Conservation (phyloP, 2,329 filamentous ascomycete species). For the Penicillium occitanis region DNA sequence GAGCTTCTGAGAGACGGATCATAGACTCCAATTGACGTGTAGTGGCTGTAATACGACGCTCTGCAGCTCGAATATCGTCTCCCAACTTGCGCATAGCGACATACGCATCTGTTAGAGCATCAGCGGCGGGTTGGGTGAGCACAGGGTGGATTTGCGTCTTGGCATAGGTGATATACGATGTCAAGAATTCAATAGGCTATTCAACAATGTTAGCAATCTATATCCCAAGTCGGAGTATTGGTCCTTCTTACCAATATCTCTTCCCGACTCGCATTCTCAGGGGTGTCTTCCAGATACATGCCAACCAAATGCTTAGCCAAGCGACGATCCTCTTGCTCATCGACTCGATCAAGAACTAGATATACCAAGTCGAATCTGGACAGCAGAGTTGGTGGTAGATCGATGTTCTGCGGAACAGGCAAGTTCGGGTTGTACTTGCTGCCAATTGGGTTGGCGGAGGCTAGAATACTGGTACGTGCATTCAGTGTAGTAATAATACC, state of each 20-base stretch:
- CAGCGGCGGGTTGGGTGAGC: slow-evolving; percentile 76
- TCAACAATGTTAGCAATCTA: slow-evolving; percentile 24
- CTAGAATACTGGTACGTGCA: slow-evolving; percentile 90
- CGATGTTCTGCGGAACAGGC: slow-evolving; percentile 96
- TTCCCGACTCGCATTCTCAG: slow-evolving; percentile 72
- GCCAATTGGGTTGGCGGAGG: slow-evolving; percentile 95
- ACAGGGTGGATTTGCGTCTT: slow-evolving; percentile 80
- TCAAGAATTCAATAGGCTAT: slow-evolving; percentile 90
- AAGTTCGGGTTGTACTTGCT: slow-evolving; percentile 96
- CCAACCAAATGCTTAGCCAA: slow-evolving; percentile 89
- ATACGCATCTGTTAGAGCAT: slow-evolving; percentile 81
- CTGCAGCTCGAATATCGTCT: slow-evolving; percentile 78
- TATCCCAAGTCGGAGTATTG: slow-evolving; percentile 3
- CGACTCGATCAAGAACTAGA: slow-evolving; percentile 88
- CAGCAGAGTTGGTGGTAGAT: slow-evolving; percentile 88
- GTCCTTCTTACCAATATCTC: slow-evolving; percentile 74
- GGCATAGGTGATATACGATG: slow-evolving; percentile 95
- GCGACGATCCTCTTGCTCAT: slow-evolving; percentile 84
- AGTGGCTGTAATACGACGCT: slow-evolving; percentile 96
- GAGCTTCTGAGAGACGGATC: slow-evolving; percentile 94
- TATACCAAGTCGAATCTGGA: slow-evolving; percentile 98
- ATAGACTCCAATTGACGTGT: slow-evolving; percentile 96
- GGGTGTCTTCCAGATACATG: slow-evolving; percentile 94
- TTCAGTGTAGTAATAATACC: slow-evolving; percentile 87
- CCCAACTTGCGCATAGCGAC: slow-evolving; percentile 94